A percentile compares a stretch with the other conserved stretches of the same genome.
Evolutionary conservation across 306 rosid species (phyloP).

Genomic region (Inga laurina): DNA sequence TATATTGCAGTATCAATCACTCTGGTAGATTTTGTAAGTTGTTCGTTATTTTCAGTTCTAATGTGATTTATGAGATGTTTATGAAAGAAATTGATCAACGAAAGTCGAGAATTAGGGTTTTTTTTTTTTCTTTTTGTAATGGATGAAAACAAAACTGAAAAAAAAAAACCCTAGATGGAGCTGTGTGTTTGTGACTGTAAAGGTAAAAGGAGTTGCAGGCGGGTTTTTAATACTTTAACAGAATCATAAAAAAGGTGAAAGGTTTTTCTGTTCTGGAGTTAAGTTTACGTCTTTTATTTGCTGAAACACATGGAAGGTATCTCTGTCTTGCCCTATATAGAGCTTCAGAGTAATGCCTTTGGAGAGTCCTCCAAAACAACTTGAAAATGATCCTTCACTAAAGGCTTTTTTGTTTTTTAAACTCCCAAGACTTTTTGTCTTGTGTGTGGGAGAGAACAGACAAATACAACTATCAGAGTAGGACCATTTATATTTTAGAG

Average conservation of each 20-base stretch:
- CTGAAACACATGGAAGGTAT: constrained; percentile 67
- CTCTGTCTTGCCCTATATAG: constrained; percentile 57
- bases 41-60: background rate
- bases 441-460: background rate
- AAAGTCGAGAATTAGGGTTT: background rate
- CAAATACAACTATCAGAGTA: background rate
- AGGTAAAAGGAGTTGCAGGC: background rate
- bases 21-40: background rate
- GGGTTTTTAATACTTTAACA: constrained; percentile 3
- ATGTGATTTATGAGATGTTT: background rate
- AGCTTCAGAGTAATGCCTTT: constrained; percentile 43
- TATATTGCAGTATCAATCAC: background rate
- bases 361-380: constrained; percentile 40
- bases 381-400: constrained; percentile 24
- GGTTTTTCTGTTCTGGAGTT: constrained; percentile 57
- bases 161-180: background rate
- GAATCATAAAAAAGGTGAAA: background rate
- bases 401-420: constrained; percentile 4
- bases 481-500: background rate
- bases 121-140: background rate
- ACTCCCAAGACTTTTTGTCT: background rate
- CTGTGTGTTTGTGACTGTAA: constrained; percentile 20
- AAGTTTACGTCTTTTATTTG: constrained; percentile 48
- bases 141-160: background rate
- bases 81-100: background rate